A percentile compares a stretch with the other conserved stretches of the same genome.
These are phyloP conservation scores for Nymphaea colorata DNA, from an alignment of 164 flowering plant genomes.

Conservation along the genomic window DNA sequence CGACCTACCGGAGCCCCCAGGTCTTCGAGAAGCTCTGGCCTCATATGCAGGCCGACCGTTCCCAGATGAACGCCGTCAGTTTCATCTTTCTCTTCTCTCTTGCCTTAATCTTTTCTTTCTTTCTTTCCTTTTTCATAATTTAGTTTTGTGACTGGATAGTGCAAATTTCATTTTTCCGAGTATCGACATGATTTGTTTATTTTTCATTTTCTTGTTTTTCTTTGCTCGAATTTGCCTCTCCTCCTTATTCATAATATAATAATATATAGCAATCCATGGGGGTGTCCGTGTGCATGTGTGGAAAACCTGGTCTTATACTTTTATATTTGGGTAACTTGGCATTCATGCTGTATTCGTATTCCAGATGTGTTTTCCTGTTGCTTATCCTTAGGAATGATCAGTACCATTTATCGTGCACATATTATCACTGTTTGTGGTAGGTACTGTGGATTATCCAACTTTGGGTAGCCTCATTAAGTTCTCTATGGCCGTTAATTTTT, in stretches of 20 bases:
- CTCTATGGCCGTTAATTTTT: too few relatives aligned
- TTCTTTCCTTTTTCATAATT: background rate
- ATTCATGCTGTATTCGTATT: too few relatives aligned
- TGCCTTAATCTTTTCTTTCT: background rate
- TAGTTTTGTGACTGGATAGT: background rate
- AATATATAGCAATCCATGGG: too few relatives aligned
- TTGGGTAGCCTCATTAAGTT: too few relatives aligned
- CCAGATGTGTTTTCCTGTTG: too few relatives aligned
- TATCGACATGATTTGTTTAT: background rate
- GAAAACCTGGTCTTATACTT: too few relatives aligned
- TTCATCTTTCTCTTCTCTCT: background rate
- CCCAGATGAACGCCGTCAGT: constrained; percentile 39
- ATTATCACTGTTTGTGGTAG: too few relatives aligned
- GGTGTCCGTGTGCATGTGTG: too few relatives aligned
- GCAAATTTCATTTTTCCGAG: background rate
- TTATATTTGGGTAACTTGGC: too few relatives aligned
- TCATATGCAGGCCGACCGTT: constrained; percentile 43
- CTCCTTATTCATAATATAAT: background rate
- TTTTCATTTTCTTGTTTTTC: background rate
- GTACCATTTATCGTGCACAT: too few relatives aligned
- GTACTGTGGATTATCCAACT: too few relatives aligned
- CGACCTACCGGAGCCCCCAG: constrained; percentile 68
- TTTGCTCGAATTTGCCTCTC: background rate
- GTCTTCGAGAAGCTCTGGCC: constrained; percentile 77
- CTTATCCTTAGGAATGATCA: too few relatives aligned